phyloP scores from a whole-genome alignment of 306 rosid genomes.

The Corylus heterophylla region DNA sequence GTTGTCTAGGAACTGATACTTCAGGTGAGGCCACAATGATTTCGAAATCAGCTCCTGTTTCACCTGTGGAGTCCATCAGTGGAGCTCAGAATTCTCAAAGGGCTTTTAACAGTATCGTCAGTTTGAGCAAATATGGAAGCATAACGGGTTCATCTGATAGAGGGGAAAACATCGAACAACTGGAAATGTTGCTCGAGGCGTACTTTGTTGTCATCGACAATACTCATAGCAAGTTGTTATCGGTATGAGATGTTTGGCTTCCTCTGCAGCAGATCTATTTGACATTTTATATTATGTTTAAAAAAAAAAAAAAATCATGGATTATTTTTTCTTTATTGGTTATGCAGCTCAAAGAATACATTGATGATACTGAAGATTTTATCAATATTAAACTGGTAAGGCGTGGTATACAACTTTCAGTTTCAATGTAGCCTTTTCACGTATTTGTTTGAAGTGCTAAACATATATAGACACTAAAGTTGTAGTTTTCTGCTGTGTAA shows the following conservation, averaged over 20 bases:
- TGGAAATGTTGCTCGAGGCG: constrained; percentile 97
- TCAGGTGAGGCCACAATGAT: constrained; percentile 29
- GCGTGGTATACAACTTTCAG: constrained; percentile 29
- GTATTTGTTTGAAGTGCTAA: constrained; percentile 27
- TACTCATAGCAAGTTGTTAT: constrained; percentile 78
- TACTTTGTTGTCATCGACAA: constrained; percentile 96
- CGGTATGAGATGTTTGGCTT: constrained; percentile 56
- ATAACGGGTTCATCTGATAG: constrained; percentile 49
- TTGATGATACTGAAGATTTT: constrained; percentile 96
- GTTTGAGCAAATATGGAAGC: constrained; percentile 74
- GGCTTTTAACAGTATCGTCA: constrained; percentile 61
- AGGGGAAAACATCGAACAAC: constrained; percentile 71
- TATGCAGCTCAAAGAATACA: constrained; percentile 93
- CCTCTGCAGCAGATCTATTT: constrained; percentile 12
- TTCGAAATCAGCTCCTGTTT: constrained; percentile 78
- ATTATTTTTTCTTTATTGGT: constrained; percentile 25
- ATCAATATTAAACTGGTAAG: constrained; percentile 94
- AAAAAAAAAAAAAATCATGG: background rate
- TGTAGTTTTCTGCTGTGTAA: constrained; percentile 17
- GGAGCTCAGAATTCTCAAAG: constrained; percentile 17
- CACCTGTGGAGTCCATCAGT: constrained; percentile 64
- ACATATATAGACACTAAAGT: background rate
- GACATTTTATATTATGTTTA: constrained; percentile 12
- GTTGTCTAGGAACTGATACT: constrained; percentile 34
- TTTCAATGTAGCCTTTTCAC: constrained; percentile 12